Conservation (phyloP, 169 alveolate species). For the Eimeria falciformis region DNA sequence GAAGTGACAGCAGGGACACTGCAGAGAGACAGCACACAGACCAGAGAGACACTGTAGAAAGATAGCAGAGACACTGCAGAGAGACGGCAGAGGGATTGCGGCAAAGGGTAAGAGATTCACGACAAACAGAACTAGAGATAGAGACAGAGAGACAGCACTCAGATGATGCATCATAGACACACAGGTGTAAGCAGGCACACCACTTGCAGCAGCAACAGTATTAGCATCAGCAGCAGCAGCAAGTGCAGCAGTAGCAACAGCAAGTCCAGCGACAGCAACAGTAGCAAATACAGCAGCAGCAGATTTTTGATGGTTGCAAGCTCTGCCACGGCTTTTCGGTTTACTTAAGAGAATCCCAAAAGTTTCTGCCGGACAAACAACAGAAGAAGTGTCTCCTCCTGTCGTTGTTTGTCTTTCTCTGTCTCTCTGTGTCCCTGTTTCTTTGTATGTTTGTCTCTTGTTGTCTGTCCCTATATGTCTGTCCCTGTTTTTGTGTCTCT, state of each 20-base stretch:
- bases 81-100: no score
- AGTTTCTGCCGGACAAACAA: neutral
- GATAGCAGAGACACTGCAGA: no score
- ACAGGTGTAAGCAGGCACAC: neutral
- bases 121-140: no score
- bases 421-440: neutral
- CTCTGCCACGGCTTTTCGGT: neutral
- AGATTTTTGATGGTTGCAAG: neutral
- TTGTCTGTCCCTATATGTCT: neutral
- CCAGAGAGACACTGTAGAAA: no score
- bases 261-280: neutral
- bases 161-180: neutral
- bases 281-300: neutral
- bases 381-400: neutral
- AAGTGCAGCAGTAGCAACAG: neutral
- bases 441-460: neutral
- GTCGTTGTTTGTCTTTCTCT: neutral
- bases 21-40: no score
- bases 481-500: neutral
- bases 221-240: neutral
- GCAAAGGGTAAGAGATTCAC: no score
- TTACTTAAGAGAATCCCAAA: neutral
- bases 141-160: neutral
- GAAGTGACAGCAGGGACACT: no score
- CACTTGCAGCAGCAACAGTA: neutral